Base-by-base conservation (phyloP, 1,139 yeast genomes). In the Diutina sp. region DNA sequence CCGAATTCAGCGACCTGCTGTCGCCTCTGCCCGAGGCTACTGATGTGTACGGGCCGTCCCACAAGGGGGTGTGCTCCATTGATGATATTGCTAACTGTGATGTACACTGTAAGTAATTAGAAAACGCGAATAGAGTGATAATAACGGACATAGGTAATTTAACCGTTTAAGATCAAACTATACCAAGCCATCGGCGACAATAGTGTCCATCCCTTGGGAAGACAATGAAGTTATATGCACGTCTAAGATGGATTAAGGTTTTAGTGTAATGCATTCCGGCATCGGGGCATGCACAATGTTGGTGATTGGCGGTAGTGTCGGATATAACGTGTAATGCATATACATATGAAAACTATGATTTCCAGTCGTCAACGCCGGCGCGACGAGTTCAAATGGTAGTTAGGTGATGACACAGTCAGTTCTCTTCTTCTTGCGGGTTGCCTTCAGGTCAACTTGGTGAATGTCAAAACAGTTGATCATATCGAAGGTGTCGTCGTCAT, bases 1-100 rank as follows among this genome's bases (percentile, higher is more conserved):
- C 97, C 0, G 97, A 91, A 72, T 90, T 76, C 60, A 35, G 21
- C 32, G 54, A 38, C 45, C 14, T 41, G 12, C 12, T 28, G 28
- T 14, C 35, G 30, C 35, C 46, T 5, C 45, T 7, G 16, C 18
- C 21, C 21, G 54, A 38, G 32, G 25, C 28, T 4, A 7, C 46
- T 6, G 51, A 30, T 25, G 18, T 28, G 14, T 41, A 25, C 21
- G 54, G 46, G 16, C 46, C 46, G 16, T 51, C 46, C 6, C 53
- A 50, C 44, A 50, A 50, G 45, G 53, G 53, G 29, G 53, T 50
- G 41, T 50, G 53, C 16, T 30, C 53, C 8, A 18, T 50, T 3
- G 53, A 50, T 18, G 53, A 50, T n/a, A 32, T 50, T n/a, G 53
- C 53, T 11, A 50, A 50, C 28, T 50, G 53, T 32, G 53, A 50